These are phyloP conservation scores for Betula pendula DNA, from an alignment of 306 rosid genomes.

Conservation along the genomic window DNA sequence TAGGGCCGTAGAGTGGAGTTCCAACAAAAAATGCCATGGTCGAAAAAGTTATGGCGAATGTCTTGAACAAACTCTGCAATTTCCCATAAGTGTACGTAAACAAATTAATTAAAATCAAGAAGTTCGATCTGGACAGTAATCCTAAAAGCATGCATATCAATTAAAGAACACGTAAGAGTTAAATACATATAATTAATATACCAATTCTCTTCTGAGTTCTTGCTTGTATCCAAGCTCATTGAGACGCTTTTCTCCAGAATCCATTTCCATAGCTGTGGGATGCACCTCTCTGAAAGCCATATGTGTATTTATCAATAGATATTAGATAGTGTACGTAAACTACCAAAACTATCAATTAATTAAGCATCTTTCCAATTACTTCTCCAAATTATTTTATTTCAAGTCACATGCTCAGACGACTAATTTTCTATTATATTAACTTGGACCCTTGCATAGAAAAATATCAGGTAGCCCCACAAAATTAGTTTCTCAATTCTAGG, in stretches of 20 bases:
- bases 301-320: neutral
- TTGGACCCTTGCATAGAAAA: no score
- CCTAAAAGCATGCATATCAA: neutral
- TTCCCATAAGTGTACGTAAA: neutral
- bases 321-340: neutral
- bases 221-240: constrained; percentile 58
- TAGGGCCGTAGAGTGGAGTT: constrained; percentile 35
- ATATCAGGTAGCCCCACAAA: no score
- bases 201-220: constrained; percentile 55
- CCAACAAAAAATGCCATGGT: constrained; percentile 36
- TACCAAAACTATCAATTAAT: no score
- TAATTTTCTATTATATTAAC: no score
- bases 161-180: neutral
- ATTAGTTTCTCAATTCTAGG: no score
- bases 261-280: constrained; percentile 28
- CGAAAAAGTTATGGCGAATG: constrained; percentile 40
- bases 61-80: constrained; percentile 31
- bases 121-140: neutral
- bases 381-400: neutral
- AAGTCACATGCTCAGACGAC: neutral
- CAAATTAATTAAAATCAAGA: no score
- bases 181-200: neutral
- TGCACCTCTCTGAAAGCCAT: neutral
- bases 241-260: constrained; percentile 51
- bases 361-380: neutral